Evolutionary conservation across 2,329 filamentous ascomycete genomes (phyloP).

Genomic region (Talaromyces amestolkiae): DNA sequence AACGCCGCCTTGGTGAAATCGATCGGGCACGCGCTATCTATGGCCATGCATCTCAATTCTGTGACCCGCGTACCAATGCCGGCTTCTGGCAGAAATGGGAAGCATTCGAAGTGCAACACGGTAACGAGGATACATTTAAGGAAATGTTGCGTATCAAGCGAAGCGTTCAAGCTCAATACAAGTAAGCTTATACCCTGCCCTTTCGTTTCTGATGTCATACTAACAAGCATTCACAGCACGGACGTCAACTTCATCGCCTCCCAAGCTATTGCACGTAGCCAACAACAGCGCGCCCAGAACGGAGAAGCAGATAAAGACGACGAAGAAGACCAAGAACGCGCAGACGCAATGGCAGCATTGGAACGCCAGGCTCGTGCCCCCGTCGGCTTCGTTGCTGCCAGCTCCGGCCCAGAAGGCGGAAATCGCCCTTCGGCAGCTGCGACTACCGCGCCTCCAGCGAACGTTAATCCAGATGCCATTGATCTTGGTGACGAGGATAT

Average conservation of each 20-base stretch:
- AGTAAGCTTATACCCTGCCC: conserved; percentile 50
- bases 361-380: conserved; percentile 87
- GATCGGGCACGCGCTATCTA: conserved; percentile 94
- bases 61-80: conserved; percentile 85
- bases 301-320: conserved; percentile 37
- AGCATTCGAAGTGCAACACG: conserved; percentile 92
- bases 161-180: conserved; percentile 96
- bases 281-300: conserved; percentile 55
- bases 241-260: conserved; percentile 98
- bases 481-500: conserved; percentile 65
- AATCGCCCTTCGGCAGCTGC: conserved; percentile 41
- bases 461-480: conserved; percentile 81
- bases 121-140: conserved; percentile 98
- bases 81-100: conserved; percentile 98
- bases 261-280: conserved; percentile 81
- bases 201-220: neutral
- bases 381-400: conserved; percentile 86
- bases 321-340: conserved; percentile 47
- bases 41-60: conserved; percentile 94
- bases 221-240: conserved; percentile 58
- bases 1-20: conserved; percentile 85
- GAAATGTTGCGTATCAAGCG: conserved; percentile 98
- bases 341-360: conserved; percentile 84
- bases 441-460: conserved; percentile 34
- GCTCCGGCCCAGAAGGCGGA: conserved; percentile 66